phyloP scores from a whole-genome alignment of 345 rosid species.

The Bruguiera sexangula region DNA sequence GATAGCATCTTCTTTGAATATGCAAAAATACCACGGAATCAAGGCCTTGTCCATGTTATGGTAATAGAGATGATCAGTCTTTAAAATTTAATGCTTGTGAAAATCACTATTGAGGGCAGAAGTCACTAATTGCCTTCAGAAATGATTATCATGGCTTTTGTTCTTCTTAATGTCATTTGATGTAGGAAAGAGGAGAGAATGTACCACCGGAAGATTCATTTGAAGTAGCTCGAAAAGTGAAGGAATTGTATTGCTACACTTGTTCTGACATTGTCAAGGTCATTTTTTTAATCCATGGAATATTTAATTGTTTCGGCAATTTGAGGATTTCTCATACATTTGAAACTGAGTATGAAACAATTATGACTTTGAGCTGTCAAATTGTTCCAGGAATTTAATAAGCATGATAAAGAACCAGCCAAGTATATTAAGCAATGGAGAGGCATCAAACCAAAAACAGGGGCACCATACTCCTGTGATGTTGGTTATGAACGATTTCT shows the following conservation, averaged over 20 bases:
- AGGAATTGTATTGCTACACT: slow-evolving; percentile 89
- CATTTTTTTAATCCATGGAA: slow-evolving; percentile 13
- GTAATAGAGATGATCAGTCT: background rate
- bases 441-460: slow-evolving; percentile 94
- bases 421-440: slow-evolving; percentile 88
- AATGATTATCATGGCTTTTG: slow-evolving; percentile 1
- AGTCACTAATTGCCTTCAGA: background rate
- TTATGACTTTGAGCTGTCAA: background rate
- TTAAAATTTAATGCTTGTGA: slow-evolving; percentile 1
- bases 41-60: background rate
- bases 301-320: background rate
- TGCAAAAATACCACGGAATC: too few species aligned
- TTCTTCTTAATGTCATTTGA: slow-evolving; percentile 23
- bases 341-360: slow-evolving; percentile 6
- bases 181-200: slow-evolving; percentile 96
- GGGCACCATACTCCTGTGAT: slow-evolving; percentile 96
- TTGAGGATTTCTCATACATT: background rate
- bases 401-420: slow-evolving; percentile 92
- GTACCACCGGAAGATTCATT: slow-evolving; percentile 95
- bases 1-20: background rate
- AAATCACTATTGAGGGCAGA: background rate
- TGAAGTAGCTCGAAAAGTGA: slow-evolving; percentile 90
- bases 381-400: slow-evolving; percentile 78
- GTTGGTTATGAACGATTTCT: slow-evolving; percentile 95
- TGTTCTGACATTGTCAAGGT: slow-evolving; percentile 98